Base-by-base conservation (phyloP, 2,329 filamentous ascomycete genomes). In the Sporothrix dimorphospora region DNA sequence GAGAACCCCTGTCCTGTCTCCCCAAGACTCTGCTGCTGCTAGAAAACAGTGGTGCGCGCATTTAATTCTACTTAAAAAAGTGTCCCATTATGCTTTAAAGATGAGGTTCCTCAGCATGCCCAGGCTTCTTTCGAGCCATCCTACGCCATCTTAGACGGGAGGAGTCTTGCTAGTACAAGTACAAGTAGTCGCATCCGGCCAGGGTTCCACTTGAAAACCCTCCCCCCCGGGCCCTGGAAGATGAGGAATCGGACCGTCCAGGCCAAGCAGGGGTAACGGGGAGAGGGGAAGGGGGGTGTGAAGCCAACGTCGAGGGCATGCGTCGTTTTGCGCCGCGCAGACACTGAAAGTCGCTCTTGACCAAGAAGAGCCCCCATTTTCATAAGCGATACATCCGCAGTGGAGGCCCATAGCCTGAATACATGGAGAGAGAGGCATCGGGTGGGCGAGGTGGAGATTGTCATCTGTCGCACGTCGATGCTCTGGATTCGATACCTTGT, bases 221-320 rank as follows among this genome's bases (percentile, higher is more conserved):
- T 14, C 51, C n/a, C 57, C 21, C 21, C 42, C 12, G 21, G 34
- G 59, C 16, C 27, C 21, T 66, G 38, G 59, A 30, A 4, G 24
- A 61, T 51, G 68, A 42, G 40, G 27, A 70, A 61, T 70, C 53
- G 68, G 53, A 70, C 67, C 67, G 51, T 47, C 51, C 14, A 63
- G 24, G 40, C 16, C 45, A 24, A 34, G 24, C 51, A 59, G 40
- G 67, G 67, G 51, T 19, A 51, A 27, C 8, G 66, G 66, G 19
- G n/a, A 51, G n/a, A n/a, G 45, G 7, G 45, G 16, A 19, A 6
- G 16, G 16, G 47, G 19, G 19, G 47, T n/a, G 47, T 19, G 19
- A 49, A 49, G 16, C 19, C 19, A 49, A 49, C 47, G 19, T 21
- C 19, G 47, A 6, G 16, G 6, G 47, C 2, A 16, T n/a, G n/a